Evolutionary conservation across 2,329 filamentous ascomycete genomes (phyloP).

Genomic region (Colletotrichum somersetense): DNA sequence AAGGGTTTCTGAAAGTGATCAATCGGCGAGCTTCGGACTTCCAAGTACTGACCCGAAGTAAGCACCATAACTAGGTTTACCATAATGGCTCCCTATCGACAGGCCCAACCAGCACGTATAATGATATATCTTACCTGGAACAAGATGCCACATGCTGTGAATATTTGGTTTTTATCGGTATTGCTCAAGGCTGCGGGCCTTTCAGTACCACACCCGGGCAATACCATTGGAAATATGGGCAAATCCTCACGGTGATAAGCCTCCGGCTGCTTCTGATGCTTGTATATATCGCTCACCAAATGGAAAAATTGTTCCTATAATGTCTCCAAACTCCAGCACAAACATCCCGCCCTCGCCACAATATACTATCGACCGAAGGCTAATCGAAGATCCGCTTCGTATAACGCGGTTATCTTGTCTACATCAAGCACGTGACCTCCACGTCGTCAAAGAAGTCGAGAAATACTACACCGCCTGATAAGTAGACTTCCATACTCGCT

Average conservation of each 20-base stretch:
- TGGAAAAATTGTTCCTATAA: neutral
- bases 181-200: no score
- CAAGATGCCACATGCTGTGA: neutral
- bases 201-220: no score
- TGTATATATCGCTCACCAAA: neutral
- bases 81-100: neutral
- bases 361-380: neutral
- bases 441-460: neutral
- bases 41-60: neutral
- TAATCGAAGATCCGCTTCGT: neutral
- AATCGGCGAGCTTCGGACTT: neutral
- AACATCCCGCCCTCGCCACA: neutral
- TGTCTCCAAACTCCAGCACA: neutral
- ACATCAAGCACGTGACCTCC: no score
- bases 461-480: no score
- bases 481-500: neutral
- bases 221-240: neutral
- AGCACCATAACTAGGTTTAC: neutral
- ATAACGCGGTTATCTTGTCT: neutral
- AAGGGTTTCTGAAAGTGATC: no score
- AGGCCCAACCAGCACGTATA: neutral
- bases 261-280: neutral
- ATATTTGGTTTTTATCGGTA: neutral
- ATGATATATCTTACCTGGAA: neutral
- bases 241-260: neutral